phyloP scores from a whole-genome alignment of 352 stramenopile species.

The Pythium pyrilobum region DNA sequence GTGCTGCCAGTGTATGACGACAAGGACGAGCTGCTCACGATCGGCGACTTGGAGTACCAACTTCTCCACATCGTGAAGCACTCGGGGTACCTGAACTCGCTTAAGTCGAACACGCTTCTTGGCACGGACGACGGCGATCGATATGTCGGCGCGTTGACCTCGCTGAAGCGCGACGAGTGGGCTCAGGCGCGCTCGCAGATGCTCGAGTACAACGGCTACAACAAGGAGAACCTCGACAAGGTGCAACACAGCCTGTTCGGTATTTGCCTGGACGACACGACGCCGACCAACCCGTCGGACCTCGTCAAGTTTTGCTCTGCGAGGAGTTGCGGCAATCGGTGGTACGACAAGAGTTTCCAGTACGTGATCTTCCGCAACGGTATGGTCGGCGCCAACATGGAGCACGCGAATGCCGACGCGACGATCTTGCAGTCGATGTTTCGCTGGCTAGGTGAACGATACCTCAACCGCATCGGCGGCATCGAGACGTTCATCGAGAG shows the following conservation, averaged over 20 bases:
- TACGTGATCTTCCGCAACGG: constrained; percentile 92
- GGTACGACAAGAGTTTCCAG: constrained; percentile 97
- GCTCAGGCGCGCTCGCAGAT: constrained; percentile 71
- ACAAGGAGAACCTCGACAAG: constrained; percentile 63
- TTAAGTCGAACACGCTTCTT: constrained; percentile 18
- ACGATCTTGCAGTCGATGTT: constrained; percentile 78
- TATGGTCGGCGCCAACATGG: constrained; percentile 87
- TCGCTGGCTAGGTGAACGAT: constrained; percentile 52
- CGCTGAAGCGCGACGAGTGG: constrained; percentile 87
- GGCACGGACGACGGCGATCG: constrained; percentile 23
- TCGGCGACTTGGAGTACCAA: constrained; percentile 59
- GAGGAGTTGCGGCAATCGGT: constrained; percentile 79
- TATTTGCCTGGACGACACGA: constrained; percentile 81
- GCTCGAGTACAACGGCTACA: constrained; percentile 30
- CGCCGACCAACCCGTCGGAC: constrained; percentile 35
- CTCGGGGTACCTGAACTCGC: constrained; percentile 31
- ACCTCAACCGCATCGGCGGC: constrained; percentile 54
- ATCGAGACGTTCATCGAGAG: constrained; percentile 64
- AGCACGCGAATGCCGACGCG: constrained; percentile 95
- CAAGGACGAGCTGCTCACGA: constrained; percentile 39
- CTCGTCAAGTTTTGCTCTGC: constrained; percentile 53
- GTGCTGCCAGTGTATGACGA: constrained; percentile 43
- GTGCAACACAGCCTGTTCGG: constrained; percentile 88
- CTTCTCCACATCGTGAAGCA: constrained; percentile 47
- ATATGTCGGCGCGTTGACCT: constrained; percentile 85